Percentiles rank a stretch among this genome's conserved stretches.
phyloP scores from a whole-genome alignment of 2,329 filamentous ascomycete species.

The Colletotrichum theobromicola region DNA sequence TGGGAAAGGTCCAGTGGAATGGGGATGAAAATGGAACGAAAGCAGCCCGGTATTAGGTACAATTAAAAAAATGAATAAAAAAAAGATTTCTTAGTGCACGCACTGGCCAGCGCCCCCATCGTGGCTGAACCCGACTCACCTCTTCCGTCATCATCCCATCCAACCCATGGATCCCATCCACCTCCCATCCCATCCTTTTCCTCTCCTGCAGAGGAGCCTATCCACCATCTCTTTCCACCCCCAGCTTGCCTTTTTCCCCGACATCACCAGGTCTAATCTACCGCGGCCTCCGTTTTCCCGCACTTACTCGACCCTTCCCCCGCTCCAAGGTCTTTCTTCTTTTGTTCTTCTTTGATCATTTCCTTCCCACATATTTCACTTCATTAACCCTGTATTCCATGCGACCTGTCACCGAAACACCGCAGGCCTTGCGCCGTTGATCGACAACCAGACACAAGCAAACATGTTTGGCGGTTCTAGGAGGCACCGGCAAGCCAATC shows the following conservation, averaged over 20 bases:
- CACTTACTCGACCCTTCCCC: neutral
- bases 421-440: conserved; percentile 26
- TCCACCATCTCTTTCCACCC: conserved; percentile 2
- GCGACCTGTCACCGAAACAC: conserved; percentile 26
- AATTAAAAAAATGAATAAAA: neutral
- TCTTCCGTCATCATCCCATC: conserved; percentile 23
- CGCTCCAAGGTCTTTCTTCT: neutral
- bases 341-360: neutral
- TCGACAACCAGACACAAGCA: conserved; percentile 27
- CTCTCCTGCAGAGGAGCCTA: neutral
- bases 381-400: neutral
- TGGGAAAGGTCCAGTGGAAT: neutral
- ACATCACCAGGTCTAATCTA: conserved; percentile 8
- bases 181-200: conserved; percentile 9
- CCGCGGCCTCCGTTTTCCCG: neutral
- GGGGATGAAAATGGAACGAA: conserved; percentile 2
- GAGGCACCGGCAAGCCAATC: conserved; percentile 52
- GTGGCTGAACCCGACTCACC: conserved; percentile 13
- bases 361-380: neutral
- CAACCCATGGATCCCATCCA: neutral
- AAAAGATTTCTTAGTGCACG: neutral
- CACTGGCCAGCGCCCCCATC: conserved; percentile 5
- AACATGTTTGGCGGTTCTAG: conserved; percentile 57
- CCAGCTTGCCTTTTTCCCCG: neutral
- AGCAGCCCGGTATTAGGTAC: neutral